Evolutionary conservation across 139 green algal species (phyloP).

Genomic region (Chlorella ohadii): DNA sequence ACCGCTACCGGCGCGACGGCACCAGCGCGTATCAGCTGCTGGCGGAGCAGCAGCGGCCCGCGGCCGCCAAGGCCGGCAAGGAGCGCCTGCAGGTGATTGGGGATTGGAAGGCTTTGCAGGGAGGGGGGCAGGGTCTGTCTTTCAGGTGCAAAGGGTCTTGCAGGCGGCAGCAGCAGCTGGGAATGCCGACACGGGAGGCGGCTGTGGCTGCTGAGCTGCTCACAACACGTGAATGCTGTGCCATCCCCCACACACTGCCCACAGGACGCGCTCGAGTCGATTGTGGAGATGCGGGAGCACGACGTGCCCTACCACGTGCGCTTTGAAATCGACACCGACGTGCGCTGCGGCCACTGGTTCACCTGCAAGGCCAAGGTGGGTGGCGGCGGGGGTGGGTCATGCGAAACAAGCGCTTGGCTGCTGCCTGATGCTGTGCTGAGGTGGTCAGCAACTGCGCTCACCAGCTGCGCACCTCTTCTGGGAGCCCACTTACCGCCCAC

Average conservation of each 20-base stretch:
- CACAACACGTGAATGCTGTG: no score
- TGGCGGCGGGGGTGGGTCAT: no score
- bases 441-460: no score
- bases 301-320: conserved; percentile 97
- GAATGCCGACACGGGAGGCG: no score
- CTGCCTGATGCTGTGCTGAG: no score
- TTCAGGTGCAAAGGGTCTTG: no score
- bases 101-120: no score
- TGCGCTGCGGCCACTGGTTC: conserved; percentile 94
- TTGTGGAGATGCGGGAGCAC: conserved; percentile 95
- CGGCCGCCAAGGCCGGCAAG: conserved; percentile 19
- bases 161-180: no score
- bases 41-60: conserved; percentile 7
- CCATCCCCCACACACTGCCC: background rate
- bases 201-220: no score
- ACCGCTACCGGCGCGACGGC: conserved; percentile 55
- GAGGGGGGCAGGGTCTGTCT: no score
- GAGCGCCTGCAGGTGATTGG: conserved; percentile 26
- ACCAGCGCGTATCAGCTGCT: conserved; percentile 53
- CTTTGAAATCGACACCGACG: conserved; percentile 92
- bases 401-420: background rate
- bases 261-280: conserved; percentile 76
- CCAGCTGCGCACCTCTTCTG: no score
- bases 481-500: no score
- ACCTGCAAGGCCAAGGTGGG: conserved; percentile 67